phyloP scores from a whole-genome alignment of 495 filamentous ascomycete genomes.

The Hypoxylon rickii region DNA sequence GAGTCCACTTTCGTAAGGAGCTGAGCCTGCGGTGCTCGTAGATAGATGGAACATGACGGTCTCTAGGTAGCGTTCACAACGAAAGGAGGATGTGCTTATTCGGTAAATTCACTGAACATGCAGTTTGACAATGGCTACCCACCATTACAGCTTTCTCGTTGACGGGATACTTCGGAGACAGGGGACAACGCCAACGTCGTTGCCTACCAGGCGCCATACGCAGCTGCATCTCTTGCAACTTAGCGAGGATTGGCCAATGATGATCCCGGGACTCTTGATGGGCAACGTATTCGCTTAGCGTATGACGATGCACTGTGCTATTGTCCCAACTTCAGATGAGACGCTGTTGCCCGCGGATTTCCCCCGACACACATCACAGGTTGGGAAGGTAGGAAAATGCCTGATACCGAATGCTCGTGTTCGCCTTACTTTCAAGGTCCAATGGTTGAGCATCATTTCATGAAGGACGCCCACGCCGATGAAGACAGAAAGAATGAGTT shows the following conservation, averaged over 20 bases:
- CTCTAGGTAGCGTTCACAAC: too few species aligned
- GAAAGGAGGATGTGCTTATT: not conserved
- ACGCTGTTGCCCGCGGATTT: constrained; percentile 23
- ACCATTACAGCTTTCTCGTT: not conserved
- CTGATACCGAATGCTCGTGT: not conserved
- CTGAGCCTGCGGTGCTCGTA: too few species aligned
- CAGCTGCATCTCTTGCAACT: not conserved
- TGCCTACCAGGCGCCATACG: too few species aligned
- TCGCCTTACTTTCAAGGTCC: constrained; percentile 17
- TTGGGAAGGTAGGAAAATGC: constrained; percentile 1
- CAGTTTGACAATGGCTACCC: constrained; percentile 1
- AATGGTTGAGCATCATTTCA: constrained; percentile 10
- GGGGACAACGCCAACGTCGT: too few species aligned
- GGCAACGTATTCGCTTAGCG: constrained; percentile 1
- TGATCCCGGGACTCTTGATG: not conserved
- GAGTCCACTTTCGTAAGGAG: too few species aligned
- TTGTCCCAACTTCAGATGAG: constrained; percentile 16
- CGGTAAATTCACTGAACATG: not conserved
- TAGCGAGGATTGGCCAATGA: constrained; percentile 12
- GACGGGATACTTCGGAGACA: not conserved
- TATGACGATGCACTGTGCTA: constrained; percentile 16
- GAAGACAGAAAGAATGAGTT: too few species aligned
- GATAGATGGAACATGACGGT: too few species aligned
- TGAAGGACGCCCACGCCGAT: not conserved
- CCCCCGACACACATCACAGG: constrained; percentile 25